Percentiles rank a stretch among this genome's conserved stretches.
Evolutionary conservation across 1,284 basidiomycete species (phyloP).

Genomic region (Sanguinoderma infundibulare): DNA sequence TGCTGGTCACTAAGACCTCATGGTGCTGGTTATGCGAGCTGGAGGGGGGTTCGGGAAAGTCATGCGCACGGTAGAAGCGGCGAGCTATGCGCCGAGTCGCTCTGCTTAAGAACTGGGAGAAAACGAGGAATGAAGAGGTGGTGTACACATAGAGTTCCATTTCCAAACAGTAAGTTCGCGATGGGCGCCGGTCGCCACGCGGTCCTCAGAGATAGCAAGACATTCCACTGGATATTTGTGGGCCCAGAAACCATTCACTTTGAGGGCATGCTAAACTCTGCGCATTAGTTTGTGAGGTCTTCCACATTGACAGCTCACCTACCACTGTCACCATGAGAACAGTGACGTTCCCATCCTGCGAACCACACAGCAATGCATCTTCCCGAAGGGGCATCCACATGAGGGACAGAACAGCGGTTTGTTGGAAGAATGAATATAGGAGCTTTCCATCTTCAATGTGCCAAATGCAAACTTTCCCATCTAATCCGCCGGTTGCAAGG

Average conservation of each 20-base stretch:
- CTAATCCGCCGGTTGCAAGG: constrained; percentile 7
- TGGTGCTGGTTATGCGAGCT: neutral
- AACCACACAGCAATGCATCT: constrained; percentile 2
- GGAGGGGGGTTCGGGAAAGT: neutral
- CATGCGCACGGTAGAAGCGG: neutral
- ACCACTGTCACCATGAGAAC: neutral
- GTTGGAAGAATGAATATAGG: neutral
- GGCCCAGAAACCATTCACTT: constrained; percentile 4
- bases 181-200: constrained; percentile 5
- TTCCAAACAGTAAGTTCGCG: constrained; percentile 3
- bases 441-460: neutral
- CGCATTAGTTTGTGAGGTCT: no score
- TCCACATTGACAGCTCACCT: neutral
- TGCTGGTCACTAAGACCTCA: constrained; percentile 1
- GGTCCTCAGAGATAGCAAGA: neutral
- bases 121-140: no score
- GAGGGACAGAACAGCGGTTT: neutral
- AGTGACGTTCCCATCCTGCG: constrained; percentile 1
- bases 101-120: no score
- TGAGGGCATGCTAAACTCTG: no score
- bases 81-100: neutral
- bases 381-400: constrained; percentile 1
- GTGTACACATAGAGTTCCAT: no score
- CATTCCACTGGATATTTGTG: constrained; percentile 10
- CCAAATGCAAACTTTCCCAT: constrained; percentile 9